These are phyloP conservation scores for Botrytis fabae DNA, from an alignment of 2,329 filamentous ascomycete genomes.

Conservation along the genomic window DNA sequence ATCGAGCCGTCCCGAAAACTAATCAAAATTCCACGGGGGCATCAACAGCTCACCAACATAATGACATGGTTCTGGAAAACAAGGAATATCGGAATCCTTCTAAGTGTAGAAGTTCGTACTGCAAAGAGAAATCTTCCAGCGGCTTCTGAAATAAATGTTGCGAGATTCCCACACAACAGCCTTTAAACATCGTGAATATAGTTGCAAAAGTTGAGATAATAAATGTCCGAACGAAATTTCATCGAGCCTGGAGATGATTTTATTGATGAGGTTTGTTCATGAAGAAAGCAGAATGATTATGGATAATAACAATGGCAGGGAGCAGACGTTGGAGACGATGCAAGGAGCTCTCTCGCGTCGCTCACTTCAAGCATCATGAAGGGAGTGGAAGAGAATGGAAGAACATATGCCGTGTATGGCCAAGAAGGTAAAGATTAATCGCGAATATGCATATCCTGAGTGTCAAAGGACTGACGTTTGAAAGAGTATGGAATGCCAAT, in stretches of 20 bases:
- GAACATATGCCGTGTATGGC: not conserved
- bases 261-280: not conserved
- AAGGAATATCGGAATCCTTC: not conserved
- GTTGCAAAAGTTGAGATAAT: not conserved
- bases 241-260: not conserved
- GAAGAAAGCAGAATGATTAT: not conserved
- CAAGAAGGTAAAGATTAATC: not conserved
- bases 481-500: not conserved
- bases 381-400: not conserved
- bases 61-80: not conserved
- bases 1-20: not conserved
- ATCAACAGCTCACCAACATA: not conserved
- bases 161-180: not conserved
- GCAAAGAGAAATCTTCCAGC: not conserved
- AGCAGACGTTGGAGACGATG: not conserved
- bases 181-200: not conserved
- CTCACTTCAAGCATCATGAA: not conserved
- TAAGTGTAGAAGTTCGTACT: not conserved
- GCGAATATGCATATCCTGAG: not conserved
- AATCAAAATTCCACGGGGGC: not conserved
- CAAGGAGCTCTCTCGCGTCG: not conserved
- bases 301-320: not conserved
- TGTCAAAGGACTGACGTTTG: not conserved
- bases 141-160: not conserved
- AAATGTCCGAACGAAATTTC: not conserved